Evolutionary conservation across 2,329 filamentous ascomycete species (phyloP).

Genomic region (Ophiostoma ips): DNA sequence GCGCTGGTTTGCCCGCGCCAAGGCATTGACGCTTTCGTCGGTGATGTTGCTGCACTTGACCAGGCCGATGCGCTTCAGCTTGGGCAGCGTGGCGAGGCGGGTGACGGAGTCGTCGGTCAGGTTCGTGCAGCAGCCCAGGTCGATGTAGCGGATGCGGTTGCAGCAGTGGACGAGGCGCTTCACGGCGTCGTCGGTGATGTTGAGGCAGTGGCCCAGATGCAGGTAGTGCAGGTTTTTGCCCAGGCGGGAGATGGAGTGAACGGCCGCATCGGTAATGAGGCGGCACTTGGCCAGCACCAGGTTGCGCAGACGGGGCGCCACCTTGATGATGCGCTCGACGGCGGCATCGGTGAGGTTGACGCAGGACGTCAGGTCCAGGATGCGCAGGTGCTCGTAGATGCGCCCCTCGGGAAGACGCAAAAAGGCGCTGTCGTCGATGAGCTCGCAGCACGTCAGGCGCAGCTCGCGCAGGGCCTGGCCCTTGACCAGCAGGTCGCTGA

Average conservation of each 20-base stretch:
- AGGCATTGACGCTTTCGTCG: constrained; percentile 71
- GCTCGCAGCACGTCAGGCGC: constrained; percentile 69
- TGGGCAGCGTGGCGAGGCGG: constrained; percentile 73
- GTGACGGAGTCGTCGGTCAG: constrained; percentile 84
- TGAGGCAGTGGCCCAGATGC: constrained; percentile 82
- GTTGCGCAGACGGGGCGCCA: constrained; percentile 79
- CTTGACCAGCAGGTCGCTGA: constrained; percentile 66
- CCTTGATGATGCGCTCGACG: constrained; percentile 74
- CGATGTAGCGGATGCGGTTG: constrained; percentile 93
- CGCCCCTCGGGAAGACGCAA: constrained; percentile 55
- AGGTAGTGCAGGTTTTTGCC: constrained; percentile 96
- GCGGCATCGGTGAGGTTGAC: constrained; percentile 70
- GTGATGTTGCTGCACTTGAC: constrained; percentile 91
- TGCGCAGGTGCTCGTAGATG: constrained; percentile 75
- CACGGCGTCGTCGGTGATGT: constrained; percentile 83
- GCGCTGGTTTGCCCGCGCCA: constrained; percentile 56
- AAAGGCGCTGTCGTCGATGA: constrained; percentile 82
- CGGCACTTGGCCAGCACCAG: constrained; percentile 89
- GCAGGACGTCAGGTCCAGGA: constrained; percentile 87
- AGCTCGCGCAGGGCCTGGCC: constrained; percentile 80
- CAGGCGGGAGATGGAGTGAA: constrained; percentile 73
- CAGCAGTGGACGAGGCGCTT: constrained; percentile 71
- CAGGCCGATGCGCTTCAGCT: constrained; percentile 84
- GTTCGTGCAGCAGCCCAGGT: constrained; percentile 84
- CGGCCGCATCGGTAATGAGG: constrained; percentile 78